Base-by-base conservation (phyloP, 306 rosid genomes). In the Corylus avellana region DNA sequence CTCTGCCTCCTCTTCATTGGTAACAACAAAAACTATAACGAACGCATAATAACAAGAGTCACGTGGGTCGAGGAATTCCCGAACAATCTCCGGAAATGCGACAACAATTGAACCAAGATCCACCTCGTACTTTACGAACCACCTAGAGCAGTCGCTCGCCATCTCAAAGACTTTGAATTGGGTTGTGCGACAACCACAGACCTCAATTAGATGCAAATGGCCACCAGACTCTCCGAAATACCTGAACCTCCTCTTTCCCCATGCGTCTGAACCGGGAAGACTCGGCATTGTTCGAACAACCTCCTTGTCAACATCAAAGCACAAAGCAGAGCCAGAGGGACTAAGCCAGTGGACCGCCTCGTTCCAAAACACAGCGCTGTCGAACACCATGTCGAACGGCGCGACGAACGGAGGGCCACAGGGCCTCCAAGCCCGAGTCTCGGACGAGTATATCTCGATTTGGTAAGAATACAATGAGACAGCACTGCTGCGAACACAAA, bases 341-440 rank as follows among this genome's bases (percentile, higher is more conserved):
- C 75, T 59, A 49, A 58, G 37, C 89, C 89, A 80, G 39, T 77
- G 84, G 12, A 86, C 54, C 4, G 75, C 85, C 16, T 73, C 82
- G 29, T 83, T 86, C 80, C 89, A 83, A 75, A 70, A 77, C 37
- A 77, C 83, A 0, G 83, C 85, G 18, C n/a, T n/a, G 37, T 46
- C 48, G 54, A 83, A 83, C 55, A 44, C 77, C 35, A 80, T 77
- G 18, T 70, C 80, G 12, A 39, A 29, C 4, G 76, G 79, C 48
- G 75, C 81, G 27, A 18, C 48, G 66, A 77, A 73, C 5, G 29
- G 39, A 13, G 72, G 63, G 39, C 58, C 73, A 22, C 29, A 46
- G 32, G 54, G 29, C 51, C 78, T 83, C 89, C 89, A 86, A 12
- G 77, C 59, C 20, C 77, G 48, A 7, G 68, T 62, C 56, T 70